Base-by-base conservation (phyloP, 2,329 filamentous ascomycete genomes). In the Paecilomyces dactylethromorphus region DNA sequence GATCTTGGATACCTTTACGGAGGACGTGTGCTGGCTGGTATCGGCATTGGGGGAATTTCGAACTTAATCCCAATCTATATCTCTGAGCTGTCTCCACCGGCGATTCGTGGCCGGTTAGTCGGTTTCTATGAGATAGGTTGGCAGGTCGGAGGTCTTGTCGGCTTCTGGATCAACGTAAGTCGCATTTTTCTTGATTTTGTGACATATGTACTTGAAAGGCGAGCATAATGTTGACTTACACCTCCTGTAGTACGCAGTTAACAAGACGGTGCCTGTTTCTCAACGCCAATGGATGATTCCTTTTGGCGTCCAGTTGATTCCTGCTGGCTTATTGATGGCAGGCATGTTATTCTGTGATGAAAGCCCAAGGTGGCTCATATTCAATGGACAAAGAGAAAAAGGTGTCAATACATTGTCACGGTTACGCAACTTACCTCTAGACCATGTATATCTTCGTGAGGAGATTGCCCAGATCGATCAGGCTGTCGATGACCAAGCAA, bases 391-490 rank as follows among this genome's bases (percentile, higher is more conserved):
- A 0, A 88, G 87, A 79, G 86, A 89, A 29, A 83, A 90, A 67
- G 84, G 84, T 0, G 76, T 85, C 50, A 66, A 78, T 22, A 81
- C 84, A 50, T 78, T 89, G 8, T 69, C 67, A 59, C 76, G 74
- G 71, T 68, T 77, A 32, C 73, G 81, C 50, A 67, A 75, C 18
- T 72, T 80, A 7, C 71, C 77, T 3, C 61, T 64, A 2, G 68
- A 74, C 18, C 68, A 78, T 62, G 73, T 84, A 13, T 91, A 92
- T 70, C 87, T 92, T 59, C 76, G 87, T 1, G 88, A 92, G 69
- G 90, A 92, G 72, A 79, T 92, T 24, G 80, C 81, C 58, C 86
- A 82, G 62, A 87, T 92, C 61, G 88, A 92, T 56, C 80, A 82
- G 15, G 87, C 89, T 12, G 76, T 91, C 18, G 87, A 90, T 62